phyloP scores from a whole-genome alignment of 768 basidiomycete species.

The Amanita phalloides region DNA sequence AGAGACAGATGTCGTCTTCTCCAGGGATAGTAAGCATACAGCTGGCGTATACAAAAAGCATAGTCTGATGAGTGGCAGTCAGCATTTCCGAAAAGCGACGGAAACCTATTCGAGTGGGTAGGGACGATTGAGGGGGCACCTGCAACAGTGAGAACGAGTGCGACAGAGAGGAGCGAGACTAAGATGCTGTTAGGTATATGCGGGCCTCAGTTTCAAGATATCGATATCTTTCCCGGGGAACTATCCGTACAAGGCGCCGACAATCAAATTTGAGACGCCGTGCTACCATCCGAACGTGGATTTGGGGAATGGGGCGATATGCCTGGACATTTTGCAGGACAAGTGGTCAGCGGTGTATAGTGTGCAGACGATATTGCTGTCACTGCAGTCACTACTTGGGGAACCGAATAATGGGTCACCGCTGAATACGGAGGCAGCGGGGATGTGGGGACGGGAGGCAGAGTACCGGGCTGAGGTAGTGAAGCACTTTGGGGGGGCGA shows the following conservation, averaged over 20 bases:
- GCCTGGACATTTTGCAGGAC: constrained; percentile 83
- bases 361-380: constrained; percentile 82
- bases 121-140: constrained; percentile 79
- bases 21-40: constrained; percentile 63
- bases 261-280: constrained; percentile 80
- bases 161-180: neutral
- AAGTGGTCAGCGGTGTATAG: constrained; percentile 93
- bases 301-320: constrained; percentile 65
- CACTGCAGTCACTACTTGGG: constrained; percentile 79
- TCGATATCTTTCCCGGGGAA: constrained; percentile 78
- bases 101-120: constrained; percentile 83
- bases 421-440: constrained; percentile 78
- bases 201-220: constrained; percentile 72
- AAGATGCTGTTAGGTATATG: constrained; percentile 46
- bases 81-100: constrained; percentile 81
- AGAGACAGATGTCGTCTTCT: constrained; percentile 73
- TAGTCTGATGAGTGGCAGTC: constrained; percentile 36
- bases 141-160: constrained; percentile 46
- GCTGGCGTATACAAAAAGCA: neutral
- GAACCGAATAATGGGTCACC: constrained; percentile 94
- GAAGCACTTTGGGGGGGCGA: too few relatives aligned
- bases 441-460: constrained; percentile 43
- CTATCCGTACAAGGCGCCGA: constrained; percentile 81
- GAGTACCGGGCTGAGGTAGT: constrained; percentile 4
- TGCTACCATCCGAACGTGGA: constrained; percentile 93